These are phyloP conservation scores for Xylariaceae sp. DNA, from an alignment of 2,329 filamentous ascomycete species.

Conservation along the genomic window DNA sequence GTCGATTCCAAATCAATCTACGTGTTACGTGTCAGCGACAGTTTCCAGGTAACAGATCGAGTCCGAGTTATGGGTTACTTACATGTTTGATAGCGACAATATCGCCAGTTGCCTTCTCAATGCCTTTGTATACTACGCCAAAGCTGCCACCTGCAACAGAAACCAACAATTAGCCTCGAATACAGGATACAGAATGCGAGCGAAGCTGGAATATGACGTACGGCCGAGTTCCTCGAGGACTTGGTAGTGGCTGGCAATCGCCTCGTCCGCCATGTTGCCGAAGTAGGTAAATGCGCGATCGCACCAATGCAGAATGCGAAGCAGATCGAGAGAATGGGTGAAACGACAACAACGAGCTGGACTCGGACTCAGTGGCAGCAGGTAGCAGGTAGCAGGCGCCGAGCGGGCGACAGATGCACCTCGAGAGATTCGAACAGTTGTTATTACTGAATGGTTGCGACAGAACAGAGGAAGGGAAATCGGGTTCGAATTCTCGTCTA, in stretches of 20 bases:
- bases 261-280: constrained; percentile 52
- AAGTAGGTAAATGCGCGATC: constrained; percentile 8
- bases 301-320: constrained; percentile 4
- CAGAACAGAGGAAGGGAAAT: background rate
- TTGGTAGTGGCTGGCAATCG: constrained; percentile 82
- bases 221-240: constrained; percentile 94
- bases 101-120: constrained; percentile 85
- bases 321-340: background rate
- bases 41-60: background rate
- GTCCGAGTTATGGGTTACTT: constrained; percentile 32
- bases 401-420: constrained; percentile 8
- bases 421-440: background rate
- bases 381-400: constrained; percentile 7
- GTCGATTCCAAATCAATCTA: constrained; percentile 98
- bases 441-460: background rate
- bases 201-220: constrained; percentile 44
- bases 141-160: constrained; percentile 75
- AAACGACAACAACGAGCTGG: constrained; percentile 10
- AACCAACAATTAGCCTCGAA: background rate
- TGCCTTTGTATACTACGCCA: constrained; percentile 93
- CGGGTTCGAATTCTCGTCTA: background rate
- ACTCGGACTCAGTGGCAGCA: constrained; percentile 11
- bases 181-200: constrained; percentile 2
- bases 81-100: constrained; percentile 97
- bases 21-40: constrained; percentile 7